Evolutionary conservation across 305 asterid species (phyloP), one percentile per base, ranked within the genome.

Genomic region (Fraxinus nigra): DNA sequence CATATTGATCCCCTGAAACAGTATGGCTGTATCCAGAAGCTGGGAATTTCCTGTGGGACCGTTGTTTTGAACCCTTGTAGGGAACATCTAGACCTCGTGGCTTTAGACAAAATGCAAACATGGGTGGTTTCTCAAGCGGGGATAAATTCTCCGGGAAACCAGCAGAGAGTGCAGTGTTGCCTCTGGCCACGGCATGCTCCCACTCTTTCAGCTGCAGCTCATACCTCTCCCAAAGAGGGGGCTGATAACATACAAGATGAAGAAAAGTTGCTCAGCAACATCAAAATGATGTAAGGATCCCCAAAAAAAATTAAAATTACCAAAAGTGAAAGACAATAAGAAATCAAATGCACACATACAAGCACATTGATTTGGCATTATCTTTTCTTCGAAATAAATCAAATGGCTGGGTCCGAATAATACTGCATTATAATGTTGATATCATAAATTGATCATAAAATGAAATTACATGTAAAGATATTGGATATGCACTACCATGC

Each of bases 51-150:
- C 94, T 90, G 69, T 97, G 97, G 28, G 99, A 92, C 63, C 98
- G 89, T 76, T 93, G 99, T 85, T 95, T 97, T 24, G 97, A 91
- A 63, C 97, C 94, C 91, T 84, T 93, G 88, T 91, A 92, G 2
- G 95, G 97, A 86, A 90, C 88, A 78, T 97, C 99, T 85, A 97
- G 87, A 38, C 98, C 98, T 78, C 98, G 93, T 69, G 99, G 99
- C 83, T 89, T 92, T 80, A 91, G 86, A 88, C 99, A 97, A 86
- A 97, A 97, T 24, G 99, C 98, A 85, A 88, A 93, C 97, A 93
- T 90, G 72, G 93, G 90, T 79, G 99, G 99, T 86, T 93, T 97
- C 84, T 97, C 98, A 63, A 86, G 87, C 26, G 79, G 81, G 75
- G 85, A 74, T 43, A 73, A 85, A 89, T 88, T 94, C 85, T 85